Base-by-base conservation (phyloP, 106 monocot species). In the Chionographis japonica region DNA sequence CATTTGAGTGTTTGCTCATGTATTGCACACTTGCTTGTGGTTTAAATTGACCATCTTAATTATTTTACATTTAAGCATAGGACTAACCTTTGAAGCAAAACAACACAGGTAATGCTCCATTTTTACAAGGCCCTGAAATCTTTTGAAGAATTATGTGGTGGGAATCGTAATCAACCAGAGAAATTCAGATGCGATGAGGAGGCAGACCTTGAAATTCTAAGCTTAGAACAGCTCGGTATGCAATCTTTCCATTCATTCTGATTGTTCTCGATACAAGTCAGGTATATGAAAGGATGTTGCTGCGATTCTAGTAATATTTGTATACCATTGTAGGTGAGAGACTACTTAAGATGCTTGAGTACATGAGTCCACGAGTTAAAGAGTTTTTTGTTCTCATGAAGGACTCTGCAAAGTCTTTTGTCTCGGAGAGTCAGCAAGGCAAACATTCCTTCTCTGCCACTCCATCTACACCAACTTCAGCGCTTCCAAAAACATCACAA, bases 401-500 rank as follows among this genome's bases (percentile, higher is more conserved):
- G 5, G 43, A 2, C 40, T 46, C 43, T 36, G 12, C 9, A 19
- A 54, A 68, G 40, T 2, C 19, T 3, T 18, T 11, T 50, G 37
- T 50, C 35, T 4, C 40, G 52, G 50, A 60, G n/a, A 7, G 37
- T 4, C 50, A 42, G 4, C 54, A 39, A 3, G 35, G 11, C 17
- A 63, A 80, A n/a, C 27, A 35, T n/a, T 8, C 13, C 1, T 15
- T 5, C 39, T 36, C 42, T 15, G 40, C 5, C 39, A 12, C 15
- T 64, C 80, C 69, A 18, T 39, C 4, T 7, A 58, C 74, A 50
- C 74, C 74, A 53, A 80, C 69, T 53, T 74, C 80, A 15, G 74
- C 65, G 50, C 65, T 74, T 1, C 58, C 79, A n/a, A 63, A 68
- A 40, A 17, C 46, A 58, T 56, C 36, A 36, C 42, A 36, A 10